These are phyloP conservation scores for Coffea eugenioides DNA, from an alignment of 257 asterid species.

Conservation along the genomic window DNA sequence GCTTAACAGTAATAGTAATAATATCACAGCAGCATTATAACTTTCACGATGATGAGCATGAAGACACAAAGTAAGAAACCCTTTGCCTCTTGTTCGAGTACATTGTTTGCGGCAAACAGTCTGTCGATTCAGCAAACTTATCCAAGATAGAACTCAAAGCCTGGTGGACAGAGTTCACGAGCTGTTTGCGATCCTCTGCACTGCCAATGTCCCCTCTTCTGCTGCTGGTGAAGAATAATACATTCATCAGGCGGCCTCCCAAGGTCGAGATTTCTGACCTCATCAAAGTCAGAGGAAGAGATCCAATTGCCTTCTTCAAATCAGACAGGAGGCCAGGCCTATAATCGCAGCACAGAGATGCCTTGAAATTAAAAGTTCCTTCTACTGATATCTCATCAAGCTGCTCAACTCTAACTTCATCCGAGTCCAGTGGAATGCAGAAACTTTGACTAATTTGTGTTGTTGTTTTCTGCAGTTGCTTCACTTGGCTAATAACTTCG, in stretches of 20 bases:
- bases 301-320: constrained; percentile 36
- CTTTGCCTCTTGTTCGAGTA: constrained; percentile 58
- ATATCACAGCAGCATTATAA: background rate
- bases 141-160: constrained; percentile 54
- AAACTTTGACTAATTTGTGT: constrained; percentile 47
- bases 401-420: constrained; percentile 62
- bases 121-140: constrained; percentile 53
- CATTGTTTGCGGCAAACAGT: constrained; percentile 37
- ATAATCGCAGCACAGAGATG: constrained; percentile 75
- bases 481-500: constrained; percentile 64
- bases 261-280: constrained; percentile 68
- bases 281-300: constrained; percentile 38
- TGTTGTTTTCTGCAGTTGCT: constrained; percentile 54
- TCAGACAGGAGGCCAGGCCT: constrained; percentile 57
- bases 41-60: constrained; percentile 31
- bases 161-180: constrained; percentile 33
- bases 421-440: constrained; percentile 67
- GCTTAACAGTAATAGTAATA: background rate
- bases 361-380: constrained; percentile 45
- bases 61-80: constrained; percentile 36
- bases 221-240: constrained; percentile 35
- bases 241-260: constrained; percentile 60
- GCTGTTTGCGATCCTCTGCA: constrained; percentile 19
- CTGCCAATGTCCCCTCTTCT: constrained; percentile 7
- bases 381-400: constrained; percentile 31